Evolutionary conservation across 768 basidiomycete species (phyloP), one percentile per base, ranked within the genome.

Genomic region (Podaxis sp.): DNA sequence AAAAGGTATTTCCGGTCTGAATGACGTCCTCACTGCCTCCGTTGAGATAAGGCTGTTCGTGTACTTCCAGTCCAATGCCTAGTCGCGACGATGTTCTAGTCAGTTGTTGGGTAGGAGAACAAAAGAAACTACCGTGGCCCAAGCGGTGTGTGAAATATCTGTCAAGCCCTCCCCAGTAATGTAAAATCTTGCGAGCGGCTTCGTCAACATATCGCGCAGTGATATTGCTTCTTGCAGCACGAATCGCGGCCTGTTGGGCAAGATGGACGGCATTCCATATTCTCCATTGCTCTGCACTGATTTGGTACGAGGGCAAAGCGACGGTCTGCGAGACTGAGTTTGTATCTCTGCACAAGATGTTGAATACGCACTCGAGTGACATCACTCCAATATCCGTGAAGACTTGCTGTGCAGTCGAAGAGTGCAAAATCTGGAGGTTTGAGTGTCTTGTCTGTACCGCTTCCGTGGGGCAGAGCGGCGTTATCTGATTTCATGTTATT

Each of bases 21-120:
- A 91, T 83, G 40, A 80, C 65, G 63, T 79, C 81, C 10, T 81
- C 67, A 32, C 83, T 87, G 14, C 86, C 85, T n/a, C 88, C 89
- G 50, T 83, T 82, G 18, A 95, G 77, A 70, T 93, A 93, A 0
- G 92, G 92, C 5, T 80, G 76, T 72, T 95, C 92, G 64, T 95
- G 93, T 6, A 80, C 87, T 71, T 94, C 90, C 3, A 95, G 73
- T 2, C 92, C 92, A 35, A 95, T 93, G 1, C 91, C 92, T 90
- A 68, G 9, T 25, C 10, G 32, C 4, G 35, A 27, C 58, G 35
- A 53, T 67, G 56, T 13, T 6, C 42, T 64, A 18, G 48, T 37
- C 21, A 53, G 7, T 13, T 6, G 10, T 25, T 28, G 5, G 6
- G 38, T 16, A 44, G 16, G 25, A 42, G 14, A 18, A 21, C 32